Evolutionary conservation across 2,329 filamentous ascomycete species (phyloP).

Genomic region (Alternaria sp.): DNA sequence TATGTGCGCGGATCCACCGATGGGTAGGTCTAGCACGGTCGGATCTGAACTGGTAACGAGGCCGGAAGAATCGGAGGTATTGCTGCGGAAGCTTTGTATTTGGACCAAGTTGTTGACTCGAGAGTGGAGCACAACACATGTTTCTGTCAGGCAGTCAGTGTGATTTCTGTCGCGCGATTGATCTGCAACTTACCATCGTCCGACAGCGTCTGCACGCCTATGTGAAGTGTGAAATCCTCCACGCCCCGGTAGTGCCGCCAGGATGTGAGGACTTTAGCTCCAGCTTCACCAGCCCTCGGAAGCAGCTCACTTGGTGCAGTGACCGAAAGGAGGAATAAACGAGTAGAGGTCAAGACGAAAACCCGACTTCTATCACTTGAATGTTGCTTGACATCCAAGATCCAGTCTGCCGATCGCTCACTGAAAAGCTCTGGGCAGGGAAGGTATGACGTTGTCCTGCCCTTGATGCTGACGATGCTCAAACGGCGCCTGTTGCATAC

Average conservation of each 20-base stretch:
- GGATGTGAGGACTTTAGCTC: constrained; percentile 50
- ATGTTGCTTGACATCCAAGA: constrained; percentile 64
- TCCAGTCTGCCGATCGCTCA: constrained; percentile 50
- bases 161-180: neutral
- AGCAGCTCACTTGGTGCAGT: constrained; percentile 34
- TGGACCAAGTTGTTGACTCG: constrained; percentile 38
- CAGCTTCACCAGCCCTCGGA: constrained; percentile 23
- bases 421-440: constrained; percentile 34
- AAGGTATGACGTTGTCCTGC: constrained; percentile 22
- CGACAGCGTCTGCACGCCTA: constrained; percentile 34
- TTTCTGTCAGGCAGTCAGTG: constrained; percentile 29
- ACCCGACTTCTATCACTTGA: constrained; percentile 57
- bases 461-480: constrained; percentile 44
- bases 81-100: constrained; percentile 34
- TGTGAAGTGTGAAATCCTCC: constrained; percentile 59
- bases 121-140: constrained; percentile 42
- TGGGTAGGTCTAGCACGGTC: constrained; percentile 23
- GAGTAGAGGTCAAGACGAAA: constrained; percentile 64
- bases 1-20: constrained; percentile 13
- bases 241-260: constrained; percentile 62
- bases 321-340: constrained; percentile 59
- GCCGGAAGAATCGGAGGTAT: constrained; percentile 6
- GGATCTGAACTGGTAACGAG: constrained; percentile 35
- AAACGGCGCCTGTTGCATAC: constrained; percentile 57
- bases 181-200: constrained; percentile 37